Base-by-base conservation (phyloP, 2,329 filamentous ascomycete species). In the Xylaria sp. region DNA sequence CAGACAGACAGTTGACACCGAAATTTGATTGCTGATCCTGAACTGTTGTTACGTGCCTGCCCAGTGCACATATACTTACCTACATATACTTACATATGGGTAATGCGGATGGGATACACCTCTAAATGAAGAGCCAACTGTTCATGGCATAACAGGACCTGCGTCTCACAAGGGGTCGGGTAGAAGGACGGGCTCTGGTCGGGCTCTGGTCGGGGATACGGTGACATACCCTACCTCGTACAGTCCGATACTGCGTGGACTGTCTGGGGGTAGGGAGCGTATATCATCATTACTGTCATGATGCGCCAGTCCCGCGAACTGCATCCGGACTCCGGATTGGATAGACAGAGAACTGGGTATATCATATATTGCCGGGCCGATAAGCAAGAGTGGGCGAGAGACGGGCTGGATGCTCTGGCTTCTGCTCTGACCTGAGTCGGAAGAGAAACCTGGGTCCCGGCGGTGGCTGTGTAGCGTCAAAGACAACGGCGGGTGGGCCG, bases 401-500 rank as follows among this genome's bases (percentile, higher is more conserved):
- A 9, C 20, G 20, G n/a, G n/a, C 20, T 44, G 38, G 47, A 47
- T 22, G 55, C 29, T 54, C 44, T 56, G 29, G n/a, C n/a, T n/a
- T n/a, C n/a, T n/a, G n/a, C n/a, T n/a, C n/a, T n/a, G n/a, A n/a
- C n/a, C n/a, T n/a, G n/a, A n/a, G n/a, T n/a, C n/a, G n/a, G n/a
- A n/a, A n/a, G n/a, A n/a, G n/a, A n/a, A n/a, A 53, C 1, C 38
- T 25, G 33, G 27, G 42, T 54, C 61, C 50, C 50, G 61, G 65
- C 49, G 45, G 65, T 58, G 65, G 66, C 66, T 65, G 39, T 68
- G 66, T 27, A 55, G 49, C 25, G 42, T 39, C 42, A 38, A 60
- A 54, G 10, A 47, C 56, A 58, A 61, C 22, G 33, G 56, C 9
- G 50, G 7, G 54, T 42, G 62, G 57, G 55, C 65, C 61, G 61